Base-by-base conservation (phyloP, 305 asterid species). In the Rubia occidens region DNA sequence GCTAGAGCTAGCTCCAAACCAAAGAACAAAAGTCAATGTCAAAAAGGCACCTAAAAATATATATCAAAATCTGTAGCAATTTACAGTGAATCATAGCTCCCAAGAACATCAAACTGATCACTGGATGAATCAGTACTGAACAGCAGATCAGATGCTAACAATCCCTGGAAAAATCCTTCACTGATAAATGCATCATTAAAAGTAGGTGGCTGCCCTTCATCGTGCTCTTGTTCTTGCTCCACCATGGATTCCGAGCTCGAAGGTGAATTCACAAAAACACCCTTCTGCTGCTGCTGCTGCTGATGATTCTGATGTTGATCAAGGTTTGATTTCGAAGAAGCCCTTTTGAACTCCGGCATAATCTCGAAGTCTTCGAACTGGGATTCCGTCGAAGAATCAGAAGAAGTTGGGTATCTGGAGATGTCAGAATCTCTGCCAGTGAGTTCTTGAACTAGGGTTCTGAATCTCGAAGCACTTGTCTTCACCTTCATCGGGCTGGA, bases 401-500 rank as follows among this genome's bases (percentile, higher is more conserved):
- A 20, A n/a, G 66, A 61, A 15, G 17, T 10, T 2, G 61, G 8
- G n/a, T 29, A 83, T 7, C 58, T 77, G 0, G 78, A 78, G 56
- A 84, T 69, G 51, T 90, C 87, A 2, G 95, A 88, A 40, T 90
- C 74, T 67, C 75, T 82, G 0, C 97, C 97, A 0, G 97, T 90
- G 66, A 90, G 89, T 63, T 87, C 74, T 66, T 90, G 95, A 35
- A 90, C 97, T 2, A 90, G 80, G 11, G 92, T 69, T 11, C 91
- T 79, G 64, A 90, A 90, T 65, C 80, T 72, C 0, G 92, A 70
- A 0, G 85, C 86, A 74, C 89, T 88, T 0, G 97, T 86, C 70
- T 83, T 75, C 13, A 90, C 97, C 82, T 83, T 88, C 97, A 90
- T 86, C 0, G 97, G 97, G 53, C 81, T 88, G 2, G 97, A 90